These are phyloP conservation scores for Sugiyamaella smithiae DNA, from an alignment of 805 yeast genomes.

Conservation along the genomic window DNA sequence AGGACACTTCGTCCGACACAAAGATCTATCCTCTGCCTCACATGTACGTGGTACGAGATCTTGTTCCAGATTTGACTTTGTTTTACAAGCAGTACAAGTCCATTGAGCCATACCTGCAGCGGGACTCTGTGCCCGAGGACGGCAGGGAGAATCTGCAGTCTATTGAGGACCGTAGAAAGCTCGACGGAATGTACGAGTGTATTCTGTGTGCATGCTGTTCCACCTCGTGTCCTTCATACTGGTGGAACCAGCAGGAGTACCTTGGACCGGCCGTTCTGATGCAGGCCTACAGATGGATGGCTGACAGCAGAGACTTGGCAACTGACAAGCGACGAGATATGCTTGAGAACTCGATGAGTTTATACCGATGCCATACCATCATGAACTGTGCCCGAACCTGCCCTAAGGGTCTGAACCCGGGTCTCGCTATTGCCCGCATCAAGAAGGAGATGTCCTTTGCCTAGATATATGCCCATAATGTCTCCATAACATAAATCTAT, in stretches of 20 bases:
- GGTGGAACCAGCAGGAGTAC: slow-evolving; percentile 99
- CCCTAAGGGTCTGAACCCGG: slow-evolving; percentile 98
- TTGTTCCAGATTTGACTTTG: slow-evolving; percentile 96
- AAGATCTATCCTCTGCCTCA: slow-evolving; percentile 97
- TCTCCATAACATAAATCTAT: background rate
- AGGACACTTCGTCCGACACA: slow-evolving; percentile 65
- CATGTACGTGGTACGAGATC: slow-evolving; percentile 95
- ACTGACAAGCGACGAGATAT: slow-evolving; percentile 73
- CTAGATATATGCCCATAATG: slow-evolving; percentile 8
- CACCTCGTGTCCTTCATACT: slow-evolving; percentile 97
- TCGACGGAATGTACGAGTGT: slow-evolving; percentile 97
- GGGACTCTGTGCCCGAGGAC: slow-evolving; percentile 73
- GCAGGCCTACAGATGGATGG: slow-evolving; percentile 99
- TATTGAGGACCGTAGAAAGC: slow-evolving; percentile 88
- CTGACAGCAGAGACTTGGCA: slow-evolving; percentile 95
- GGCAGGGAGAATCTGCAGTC: slow-evolving; percentile 92
- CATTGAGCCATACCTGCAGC: slow-evolving; percentile 93
- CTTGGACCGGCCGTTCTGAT: slow-evolving; percentile 97
- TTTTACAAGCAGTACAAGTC: slow-evolving; percentile 98
- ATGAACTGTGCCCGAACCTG: slow-evolving; percentile 98
- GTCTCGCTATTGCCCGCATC: slow-evolving; percentile 94
- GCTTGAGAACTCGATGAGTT: slow-evolving; percentile 95
- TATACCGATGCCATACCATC: slow-evolving; percentile 98
- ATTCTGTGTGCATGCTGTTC: slow-evolving; percentile 98
- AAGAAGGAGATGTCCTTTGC: slow-evolving; percentile 87